A percentile compares a stretch with the other conserved stretches of the same genome.
These are phyloP conservation scores for Mimosa bimucronata DNA, from an alignment of 306 rosid species.

Conservation along the genomic window DNA sequence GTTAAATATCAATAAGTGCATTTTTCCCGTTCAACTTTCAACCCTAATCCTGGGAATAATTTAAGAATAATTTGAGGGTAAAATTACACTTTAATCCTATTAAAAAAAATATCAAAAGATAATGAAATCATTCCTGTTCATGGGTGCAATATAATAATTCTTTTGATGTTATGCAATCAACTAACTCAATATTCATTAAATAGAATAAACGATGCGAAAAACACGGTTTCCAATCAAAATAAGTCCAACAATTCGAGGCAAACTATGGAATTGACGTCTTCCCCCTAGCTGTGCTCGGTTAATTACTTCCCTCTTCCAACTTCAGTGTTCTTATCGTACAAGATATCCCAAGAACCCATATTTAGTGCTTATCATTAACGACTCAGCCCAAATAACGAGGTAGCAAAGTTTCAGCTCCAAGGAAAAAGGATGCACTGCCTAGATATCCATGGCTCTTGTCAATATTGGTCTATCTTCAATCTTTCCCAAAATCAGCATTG, in stretches of 20 bases:
- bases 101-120: too few species aligned
- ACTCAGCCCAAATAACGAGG: constrained; percentile 26
- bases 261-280: constrained; percentile 30
- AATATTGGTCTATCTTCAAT: constrained; percentile 37
- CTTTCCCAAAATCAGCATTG: constrained; percentile 85
- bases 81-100: background rate
- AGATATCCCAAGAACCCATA: constrained; percentile 24
- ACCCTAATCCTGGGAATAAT: too few species aligned
- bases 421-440: constrained; percentile 49
- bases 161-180: background rate
- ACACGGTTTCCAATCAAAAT: constrained; percentile 2
- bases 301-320: constrained; percentile 25
- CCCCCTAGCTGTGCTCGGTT: constrained; percentile 15
- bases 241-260: constrained; percentile 15
- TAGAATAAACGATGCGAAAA: constrained; percentile 18
- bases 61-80: too few species aligned
- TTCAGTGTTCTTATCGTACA: constrained; percentile 27
- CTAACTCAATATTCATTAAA: constrained; percentile 19
- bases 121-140: background rate
- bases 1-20: too few species aligned
- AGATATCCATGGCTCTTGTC: constrained; percentile 45
- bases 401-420: constrained; percentile 24
- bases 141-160: too few species aligned
- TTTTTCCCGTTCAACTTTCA: too few species aligned
- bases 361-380: constrained; percentile 21